Evolutionary conservation across 352 stramenopile genomes (phyloP).

Genomic region (Phytophthora litchii): DNA sequence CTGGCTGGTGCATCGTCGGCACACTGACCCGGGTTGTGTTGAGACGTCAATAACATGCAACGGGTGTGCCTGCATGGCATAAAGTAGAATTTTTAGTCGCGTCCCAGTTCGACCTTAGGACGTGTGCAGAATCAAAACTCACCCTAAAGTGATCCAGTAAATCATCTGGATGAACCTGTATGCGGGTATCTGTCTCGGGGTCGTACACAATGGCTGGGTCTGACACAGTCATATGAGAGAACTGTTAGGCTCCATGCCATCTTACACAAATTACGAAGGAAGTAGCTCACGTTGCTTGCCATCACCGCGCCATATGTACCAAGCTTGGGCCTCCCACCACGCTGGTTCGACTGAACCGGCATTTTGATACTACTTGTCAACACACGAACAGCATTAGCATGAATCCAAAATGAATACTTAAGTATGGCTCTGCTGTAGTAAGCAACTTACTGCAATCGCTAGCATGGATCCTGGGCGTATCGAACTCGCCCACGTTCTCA

Average conservation of each 20-base stretch:
- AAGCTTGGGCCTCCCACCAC: slow-evolving; percentile 88
- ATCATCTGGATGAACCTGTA: slow-evolving; percentile 51
- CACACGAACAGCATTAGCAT: slow-evolving; percentile 10
- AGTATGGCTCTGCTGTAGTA: not conserved
- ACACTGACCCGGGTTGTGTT: slow-evolving; percentile 47
- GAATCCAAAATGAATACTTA: slow-evolving; percentile 1
- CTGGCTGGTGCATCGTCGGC: slow-evolving; percentile 41
- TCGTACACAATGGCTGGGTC: slow-evolving; percentile 63
- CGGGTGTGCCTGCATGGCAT: slow-evolving; percentile 54
- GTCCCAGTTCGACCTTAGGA: slow-evolving; percentile 5
- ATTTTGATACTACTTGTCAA: slow-evolving; percentile 67
- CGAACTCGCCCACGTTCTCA: slow-evolving; percentile 63
- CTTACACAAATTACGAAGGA: not conserved
- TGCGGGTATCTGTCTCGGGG: slow-evolving; percentile 41
- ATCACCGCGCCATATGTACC: slow-evolving; percentile 78
- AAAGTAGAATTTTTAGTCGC: slow-evolving; percentile 6
- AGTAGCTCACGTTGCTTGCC: slow-evolving; percentile 55
- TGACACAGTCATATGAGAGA: slow-evolving; percentile 15
- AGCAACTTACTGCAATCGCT: slow-evolving; percentile 59
- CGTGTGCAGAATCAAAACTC: slow-evolving; percentile 7
- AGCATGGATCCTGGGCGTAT: slow-evolving; percentile 65
- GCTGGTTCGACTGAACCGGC: slow-evolving; percentile 57
- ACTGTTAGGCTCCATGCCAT: not conserved
- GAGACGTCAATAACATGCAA: slow-evolving; percentile 79
- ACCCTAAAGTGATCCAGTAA: slow-evolving; percentile 68